Base-by-base conservation (phyloP, 148 eudicot species). In the Cornus florida region DNA sequence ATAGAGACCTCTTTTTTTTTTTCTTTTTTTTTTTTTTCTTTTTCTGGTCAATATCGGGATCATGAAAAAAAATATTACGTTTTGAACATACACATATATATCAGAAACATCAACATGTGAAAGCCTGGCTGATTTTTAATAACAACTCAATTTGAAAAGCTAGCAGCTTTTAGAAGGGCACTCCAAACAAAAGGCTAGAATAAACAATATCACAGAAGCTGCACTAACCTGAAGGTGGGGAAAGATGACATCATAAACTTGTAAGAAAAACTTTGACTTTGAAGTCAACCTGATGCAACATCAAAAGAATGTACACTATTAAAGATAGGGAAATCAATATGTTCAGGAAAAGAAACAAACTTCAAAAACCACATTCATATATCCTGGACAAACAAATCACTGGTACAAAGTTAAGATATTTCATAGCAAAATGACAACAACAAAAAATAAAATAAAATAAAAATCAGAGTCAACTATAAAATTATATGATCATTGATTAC, bases 161-260 rank as follows among this genome's bases (percentile, higher is more conserved):
- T 20, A 71, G 73, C 32, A 67, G 39, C 1, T n/a, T 5, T 31
- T 59, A 46, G 39, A 10, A 50, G 32, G 69, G 14, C 41, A 70
- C 33, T 17, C 66, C 8, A 68, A 46, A 28, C 48, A 50, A 32
- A 69, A 46, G 64, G 23, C 39, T 23, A 32, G 20, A 78, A 12
- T 3, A 14, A 69, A 74, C 33, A 67, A 10, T 24, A 33, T 35
- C 64, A 12, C 66, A 32, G 19, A 20, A 76, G 72, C 74, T 32
- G 23, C 14, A 48, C 73, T 59, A 79, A 95, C 99, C 94, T 93
- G 99, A 75, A 93, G 87, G 73, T 78, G 83, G 80, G 93, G 95
- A 80, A 90, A 77, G 76, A 88, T 80, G 65, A 53, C 68, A 22
- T 86, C 79, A 75, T 87, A 91, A 32, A 90, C 90, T 74, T 82